Evolutionary conservation across 495 filamentous ascomycete genomes (phyloP).

Genomic region (Mycothermus thermophilus): DNA sequence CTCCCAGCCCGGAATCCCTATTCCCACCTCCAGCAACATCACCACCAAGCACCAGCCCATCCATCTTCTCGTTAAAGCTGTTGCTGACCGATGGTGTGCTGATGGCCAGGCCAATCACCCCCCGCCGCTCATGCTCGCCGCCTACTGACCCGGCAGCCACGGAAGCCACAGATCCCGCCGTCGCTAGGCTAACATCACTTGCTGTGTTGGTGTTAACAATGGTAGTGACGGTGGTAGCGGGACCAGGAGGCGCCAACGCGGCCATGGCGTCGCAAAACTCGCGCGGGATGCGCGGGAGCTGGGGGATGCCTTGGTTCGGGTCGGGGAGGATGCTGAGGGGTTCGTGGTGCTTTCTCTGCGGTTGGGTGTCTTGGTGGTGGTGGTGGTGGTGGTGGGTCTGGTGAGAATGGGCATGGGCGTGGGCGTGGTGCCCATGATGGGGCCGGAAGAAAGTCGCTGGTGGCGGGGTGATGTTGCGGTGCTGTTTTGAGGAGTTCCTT

Average conservation of each 20-base stretch:
- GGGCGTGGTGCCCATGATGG: too few species aligned
- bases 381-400: conserved; percentile 11
- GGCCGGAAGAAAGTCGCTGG: background rate
- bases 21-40: background rate
- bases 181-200: background rate
- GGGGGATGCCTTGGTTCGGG: conserved; percentile 26
- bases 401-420: conserved; percentile 5
- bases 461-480: conserved; percentile 2
- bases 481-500: too few species aligned
- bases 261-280: conserved; percentile 4
- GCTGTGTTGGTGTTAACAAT: background rate
- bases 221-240: too few species aligned
- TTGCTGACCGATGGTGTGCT: too few species aligned
- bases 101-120: too few species aligned
- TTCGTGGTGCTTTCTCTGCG: background rate
- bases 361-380: background rate
- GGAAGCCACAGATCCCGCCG: background rate
- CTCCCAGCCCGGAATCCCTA: conserved; percentile 5
- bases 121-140: background rate
- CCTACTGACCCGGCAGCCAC: background rate
- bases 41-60: background rate
- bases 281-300: conserved; percentile 17
- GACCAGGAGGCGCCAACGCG: too few species aligned
- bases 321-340: conserved; percentile 22
- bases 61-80: background rate